Evolutionary conservation across 495 filamentous ascomycete species (phyloP).

Genomic region (Xylaria flabelliformis): DNA sequence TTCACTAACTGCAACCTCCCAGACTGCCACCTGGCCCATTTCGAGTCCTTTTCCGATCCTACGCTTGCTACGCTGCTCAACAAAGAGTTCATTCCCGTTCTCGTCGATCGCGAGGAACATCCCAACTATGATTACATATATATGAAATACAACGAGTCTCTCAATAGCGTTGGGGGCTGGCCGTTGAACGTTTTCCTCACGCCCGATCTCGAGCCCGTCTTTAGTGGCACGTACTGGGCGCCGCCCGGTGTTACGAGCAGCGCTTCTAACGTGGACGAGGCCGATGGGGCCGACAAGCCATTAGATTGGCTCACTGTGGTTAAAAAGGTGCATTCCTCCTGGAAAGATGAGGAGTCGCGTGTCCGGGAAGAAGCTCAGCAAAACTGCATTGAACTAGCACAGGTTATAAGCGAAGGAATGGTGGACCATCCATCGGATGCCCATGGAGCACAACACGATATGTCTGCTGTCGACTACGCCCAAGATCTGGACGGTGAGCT

Average conservation of each 20-base stretch:
- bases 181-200: conserved; percentile 96
- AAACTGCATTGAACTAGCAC: conserved; percentile 77
- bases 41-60: conserved; percentile 86
- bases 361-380: conserved; percentile 83
- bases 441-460: conserved; percentile 12
- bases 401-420: conserved; percentile 87
- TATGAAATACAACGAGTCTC: conserved; percentile 97
- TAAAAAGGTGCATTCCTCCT: conserved; percentile 78
- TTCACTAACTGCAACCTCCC: conserved; percentile 4
- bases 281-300: conserved; percentile 35
- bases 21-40: conserved; percentile 95
- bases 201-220: conserved; percentile 89
- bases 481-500: conserved; percentile 58
- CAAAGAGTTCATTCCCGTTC: conserved; percentile 86
- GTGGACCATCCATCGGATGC: conserved; percentile 55
- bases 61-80: conserved; percentile 86
- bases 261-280: conserved; percentile 33
- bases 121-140: conserved; percentile 97
- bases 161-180: conserved; percentile 92
- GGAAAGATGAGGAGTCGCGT: conserved; percentile 81
- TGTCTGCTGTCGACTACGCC: conserved; percentile 31
- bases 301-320: conserved; percentile 70
- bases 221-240: conserved; percentile 97
- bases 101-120: conserved; percentile 92
- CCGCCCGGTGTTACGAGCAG: conserved; percentile 70